Percentiles rank a stretch among this genome's conserved stretches.
These are phyloP conservation scores for Hypomyces perniciosus DNA, from an alignment of 2,329 filamentous ascomycete genomes.

Conservation along the genomic window DNA sequence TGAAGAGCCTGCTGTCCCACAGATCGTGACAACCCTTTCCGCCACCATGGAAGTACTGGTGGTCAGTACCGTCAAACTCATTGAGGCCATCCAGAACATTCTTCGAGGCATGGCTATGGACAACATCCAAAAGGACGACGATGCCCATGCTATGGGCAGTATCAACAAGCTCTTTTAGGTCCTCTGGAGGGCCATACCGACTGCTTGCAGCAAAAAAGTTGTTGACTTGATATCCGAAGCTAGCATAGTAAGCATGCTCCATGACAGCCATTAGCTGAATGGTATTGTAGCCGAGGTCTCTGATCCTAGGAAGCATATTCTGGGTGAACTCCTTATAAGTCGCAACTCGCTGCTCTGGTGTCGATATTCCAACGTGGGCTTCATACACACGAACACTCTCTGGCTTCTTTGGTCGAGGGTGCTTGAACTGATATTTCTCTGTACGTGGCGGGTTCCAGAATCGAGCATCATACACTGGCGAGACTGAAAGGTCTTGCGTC, in stretches of 20 bases:
- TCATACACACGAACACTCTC: conserved; percentile 88
- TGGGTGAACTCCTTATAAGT: conserved; percentile 97
- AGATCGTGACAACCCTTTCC: conserved; percentile 79
- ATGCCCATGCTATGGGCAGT: conserved; percentile 89
- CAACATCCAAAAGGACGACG: conserved; percentile 86
- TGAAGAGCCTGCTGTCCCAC: conserved; percentile 96
- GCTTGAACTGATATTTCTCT: conserved; percentile 78
- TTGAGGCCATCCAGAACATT: conserved; percentile 94
- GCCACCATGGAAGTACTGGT: conserved; percentile 92
- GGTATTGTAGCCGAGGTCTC: conserved; percentile 86
- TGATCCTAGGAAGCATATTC: conserved; percentile 87
- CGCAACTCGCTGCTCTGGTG: conserved; percentile 78
- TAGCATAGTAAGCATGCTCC: conserved; percentile 99
- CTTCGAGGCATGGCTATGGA: conserved; percentile 97
- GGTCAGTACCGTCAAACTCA: conserved; percentile 90
- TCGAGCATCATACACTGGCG: conserved; percentile 85
- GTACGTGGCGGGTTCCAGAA: conserved; percentile 89
- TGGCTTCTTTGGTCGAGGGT: conserved; percentile 76
- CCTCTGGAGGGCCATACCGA: conserved; percentile 87
- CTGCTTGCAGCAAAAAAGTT: conserved; percentile 98
- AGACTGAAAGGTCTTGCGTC: conserved; percentile 84
- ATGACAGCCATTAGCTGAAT: conserved; percentile 99
- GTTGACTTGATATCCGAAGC: conserved; percentile 98
- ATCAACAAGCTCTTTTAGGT: conserved; percentile 93
- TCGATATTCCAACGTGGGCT: conserved; percentile 97